Percentiles rank a stretch among this genome's conserved stretches.
Conservation (phyloP, 2,329 filamentous ascomycete genomes). For the Neopestalotiopsis clavispora region DNA sequence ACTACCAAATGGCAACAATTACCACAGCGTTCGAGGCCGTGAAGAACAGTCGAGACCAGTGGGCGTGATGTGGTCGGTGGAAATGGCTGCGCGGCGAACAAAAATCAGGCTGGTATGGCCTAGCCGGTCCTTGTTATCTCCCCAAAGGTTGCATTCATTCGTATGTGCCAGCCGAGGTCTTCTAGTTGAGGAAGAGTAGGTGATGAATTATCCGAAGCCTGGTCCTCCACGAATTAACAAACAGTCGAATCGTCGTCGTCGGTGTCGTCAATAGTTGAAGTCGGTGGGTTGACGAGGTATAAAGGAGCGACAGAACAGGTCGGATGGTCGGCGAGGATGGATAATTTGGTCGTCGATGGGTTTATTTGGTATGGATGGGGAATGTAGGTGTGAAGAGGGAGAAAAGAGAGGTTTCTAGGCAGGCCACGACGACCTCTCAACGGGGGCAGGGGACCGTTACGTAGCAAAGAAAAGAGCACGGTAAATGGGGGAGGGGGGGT, state of each 20-base stretch:
- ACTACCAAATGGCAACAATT: not conserved
- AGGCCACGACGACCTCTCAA: conserved; percentile 10
- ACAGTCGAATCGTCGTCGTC: conserved; percentile 9
- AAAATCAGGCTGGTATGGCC: conserved; percentile 18
- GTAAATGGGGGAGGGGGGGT: conserved; percentile 13
- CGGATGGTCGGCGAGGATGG: conserved; percentile 5
- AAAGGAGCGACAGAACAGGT: conserved; percentile 4
- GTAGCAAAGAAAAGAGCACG: conserved; percentile 12
- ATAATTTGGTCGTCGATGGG: conserved; percentile 3
- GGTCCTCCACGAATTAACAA: not conserved
- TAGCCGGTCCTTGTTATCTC: conserved; percentile 19
- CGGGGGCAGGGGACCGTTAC: conserved; percentile 15
- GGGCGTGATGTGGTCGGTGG: conserved; percentile 4
- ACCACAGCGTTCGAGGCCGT: not conserved
- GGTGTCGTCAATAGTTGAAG: not conserved
- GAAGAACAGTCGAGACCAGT: not conserved
- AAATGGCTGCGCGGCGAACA: conserved; percentile 4
- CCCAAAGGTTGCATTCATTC: conserved; percentile 19
- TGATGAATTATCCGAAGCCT: not conserved
- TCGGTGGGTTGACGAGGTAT: not conserved
- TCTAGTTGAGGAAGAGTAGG: not conserved
- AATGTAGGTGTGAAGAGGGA: conserved; percentile 4
- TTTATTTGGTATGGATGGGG: conserved; percentile 11
- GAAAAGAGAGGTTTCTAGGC: conserved; percentile 1
- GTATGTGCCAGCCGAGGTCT: conserved; percentile 10